Evolutionary conservation across 805 yeast species (phyloP), one percentile per base, ranked within the genome.

Genomic region (Metschnikowia baotianmanensis): DNA sequence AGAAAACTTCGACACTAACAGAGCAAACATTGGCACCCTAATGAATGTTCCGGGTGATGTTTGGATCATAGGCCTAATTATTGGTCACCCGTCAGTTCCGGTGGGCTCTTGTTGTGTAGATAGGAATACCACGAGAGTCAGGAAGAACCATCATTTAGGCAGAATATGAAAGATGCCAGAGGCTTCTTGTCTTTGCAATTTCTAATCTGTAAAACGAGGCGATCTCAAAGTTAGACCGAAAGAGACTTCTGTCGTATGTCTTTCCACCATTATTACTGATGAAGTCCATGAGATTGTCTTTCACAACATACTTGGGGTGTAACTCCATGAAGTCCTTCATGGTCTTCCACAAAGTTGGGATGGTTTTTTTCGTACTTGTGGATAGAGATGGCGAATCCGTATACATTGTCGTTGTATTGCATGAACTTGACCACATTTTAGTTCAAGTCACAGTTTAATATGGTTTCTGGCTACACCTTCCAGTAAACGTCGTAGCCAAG

Each of bases 221-320:
- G 58, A 87, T 75, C 67, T 87, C 96, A 51, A 88, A 88, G 67
- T 87, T 87, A 20, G 95, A 83, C 96, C 96, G 86, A 73, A 82
- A 86, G 62, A 86, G 95, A 63, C 96, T 86, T 46, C 84, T 73
- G 59, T 86, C 86, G 61, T 85, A 86, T 12, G 83, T 69, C 27
- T 65, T 65, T 42, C 93, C 93, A 33, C 67, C 62, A 62, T 85
- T 71, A 80, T 82, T 77, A 42, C 86, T 76, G 45, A 86, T 65
- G 65, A 83, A 86, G 38, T 77, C 80, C 72, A 83, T 58, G 69
- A 83, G 66, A 62, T 40, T 45, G 48, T 56, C 51, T 28, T 52
- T 43, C 25, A 54, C 42, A 18, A 56, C 21, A 29, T 50, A 44
- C 17, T 47, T 45, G 2, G 51, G 52, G 34, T 38, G 44, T 25